Evolutionary conservation across 2,329 filamentous ascomycete species (phyloP), one percentile per base, ranked within the genome.

Genomic region (Trichoderma atrobrunneum): DNA sequence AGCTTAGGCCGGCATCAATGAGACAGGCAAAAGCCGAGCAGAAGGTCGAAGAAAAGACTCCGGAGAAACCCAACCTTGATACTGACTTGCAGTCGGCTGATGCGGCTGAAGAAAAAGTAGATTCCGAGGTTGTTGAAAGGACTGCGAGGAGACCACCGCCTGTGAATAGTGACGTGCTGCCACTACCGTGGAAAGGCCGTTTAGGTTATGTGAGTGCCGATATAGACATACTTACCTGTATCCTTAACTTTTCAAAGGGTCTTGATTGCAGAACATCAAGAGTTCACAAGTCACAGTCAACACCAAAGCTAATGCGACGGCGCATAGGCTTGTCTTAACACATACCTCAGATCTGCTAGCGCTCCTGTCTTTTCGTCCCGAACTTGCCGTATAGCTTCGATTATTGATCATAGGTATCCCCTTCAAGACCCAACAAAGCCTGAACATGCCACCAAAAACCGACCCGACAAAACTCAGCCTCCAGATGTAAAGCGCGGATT

Each of bases 341-440:
- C 95, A 0, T 98, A 98, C 80, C 86, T 98, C 2, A 91, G 95
- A 59, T 87, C 88, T 67, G 90, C 93, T 2, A 95, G 90, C 74
- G 93, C 94, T 8, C 91, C 95, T 0, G 90, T 98, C 1, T 98
- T 98, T 81, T 93, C 91, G 75, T 98, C 95, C 0, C 89, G 95
- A 70, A 98, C 95, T 0, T 98, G 95, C 79, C 92, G 95, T 34
- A 95, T 98, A 74, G 87, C 93, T 1, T 97, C 94, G 1, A 97
- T 98, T 57, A 79, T 98, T 12, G 94, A 98, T 72, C 93, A 98
- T 77, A 90, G 94, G 10, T 90, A 97, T 80, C 94, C 95, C 0
- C 85, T 98, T 2, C 86, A 86, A 75, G 90, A 97, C 75, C 91
- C 93, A 0, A 87, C 87, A 0, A 89, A 92, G 76, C 93, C 94